Evolutionary conservation across 768 basidiomycete genomes (phyloP).

Genomic region (Cyclocybe cylindracea): DNA sequence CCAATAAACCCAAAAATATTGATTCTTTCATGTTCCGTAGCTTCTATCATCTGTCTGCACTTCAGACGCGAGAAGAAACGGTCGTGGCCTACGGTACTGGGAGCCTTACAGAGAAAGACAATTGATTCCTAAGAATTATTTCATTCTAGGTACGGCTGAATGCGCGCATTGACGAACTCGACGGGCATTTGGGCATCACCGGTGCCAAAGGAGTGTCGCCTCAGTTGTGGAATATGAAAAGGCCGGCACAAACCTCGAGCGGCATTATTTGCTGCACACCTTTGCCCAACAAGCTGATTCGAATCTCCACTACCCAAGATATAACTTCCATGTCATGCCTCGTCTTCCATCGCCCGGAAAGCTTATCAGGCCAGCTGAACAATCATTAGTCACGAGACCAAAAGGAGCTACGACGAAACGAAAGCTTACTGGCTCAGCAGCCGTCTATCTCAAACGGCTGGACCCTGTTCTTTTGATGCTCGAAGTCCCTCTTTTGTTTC

Average conservation of each 20-base stretch:
- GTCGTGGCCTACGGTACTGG: slow-evolving; percentile 28
- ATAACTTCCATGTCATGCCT: too few species aligned
- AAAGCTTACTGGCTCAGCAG: too few species aligned
- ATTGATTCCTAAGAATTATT: slow-evolving; percentile 6
- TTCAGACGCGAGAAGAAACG: slow-evolving; percentile 22
- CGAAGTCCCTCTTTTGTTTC: slow-evolving; percentile 31
- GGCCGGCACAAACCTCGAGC: slow-evolving; percentile 21
- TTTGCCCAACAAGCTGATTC: too few species aligned
- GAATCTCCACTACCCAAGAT: too few species aligned
- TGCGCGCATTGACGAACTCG: slow-evolving; percentile 18
- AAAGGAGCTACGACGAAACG: too few species aligned
- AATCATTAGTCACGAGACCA: too few species aligned
- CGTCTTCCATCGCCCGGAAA: too few species aligned
- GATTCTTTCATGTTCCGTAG: slow-evolving; percentile 37
- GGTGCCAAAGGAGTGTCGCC: slow-evolving; percentile 34
- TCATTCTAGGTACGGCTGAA: slow-evolving; percentile 25
- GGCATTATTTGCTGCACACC: too few species aligned
- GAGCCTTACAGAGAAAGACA: slow-evolving; percentile 17
- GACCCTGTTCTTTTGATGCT: slow-evolving; percentile 6
- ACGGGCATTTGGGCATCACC: slow-evolving; percentile 32
- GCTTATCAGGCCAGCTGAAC: too few species aligned
- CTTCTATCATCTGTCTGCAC: slow-evolving; percentile 28
- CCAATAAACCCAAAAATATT: slow-evolving; percentile 32
- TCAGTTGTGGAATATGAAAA: slow-evolving; percentile 29
- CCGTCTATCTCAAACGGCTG: too few species aligned